phyloP scores from a whole-genome alignment of 345 rosid species.

The Salix udensis region DNA sequence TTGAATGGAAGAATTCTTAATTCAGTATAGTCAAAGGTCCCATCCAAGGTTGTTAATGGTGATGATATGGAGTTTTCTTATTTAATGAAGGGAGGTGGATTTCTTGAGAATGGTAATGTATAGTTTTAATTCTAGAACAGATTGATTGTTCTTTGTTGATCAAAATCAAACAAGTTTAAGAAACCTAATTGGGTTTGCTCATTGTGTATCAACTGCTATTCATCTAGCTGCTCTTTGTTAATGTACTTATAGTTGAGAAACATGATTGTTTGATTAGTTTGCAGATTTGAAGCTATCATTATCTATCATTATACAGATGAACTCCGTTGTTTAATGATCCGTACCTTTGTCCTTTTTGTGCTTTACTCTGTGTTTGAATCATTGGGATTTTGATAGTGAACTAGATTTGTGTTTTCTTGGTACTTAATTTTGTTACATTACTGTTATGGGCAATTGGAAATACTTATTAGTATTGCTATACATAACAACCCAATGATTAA shows the following conservation, averaged over 20 bases:
- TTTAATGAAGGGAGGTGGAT: neutral
- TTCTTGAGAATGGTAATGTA: neutral
- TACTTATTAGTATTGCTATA: too few relatives aligned
- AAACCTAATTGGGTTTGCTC: neutral
- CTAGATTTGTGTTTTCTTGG: neutral
- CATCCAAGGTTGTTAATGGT: neutral
- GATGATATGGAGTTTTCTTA: neutral
- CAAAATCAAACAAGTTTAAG: neutral
- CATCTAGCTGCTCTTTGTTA: neutral
- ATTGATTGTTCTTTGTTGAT: neutral
- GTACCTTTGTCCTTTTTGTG: neutral
- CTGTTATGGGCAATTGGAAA: neutral
- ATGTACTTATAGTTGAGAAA: neutral
- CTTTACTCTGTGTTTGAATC: neutral
- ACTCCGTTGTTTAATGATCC: neutral
- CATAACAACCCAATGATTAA: too few relatives aligned
- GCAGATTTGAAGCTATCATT: conserved; percentile 4
- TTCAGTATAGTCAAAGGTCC: neutral
- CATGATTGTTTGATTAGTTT: neutral
- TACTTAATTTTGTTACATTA: conserved; percentile 7
- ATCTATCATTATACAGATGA: neutral
- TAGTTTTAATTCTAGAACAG: neutral
- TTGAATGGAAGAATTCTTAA: neutral
- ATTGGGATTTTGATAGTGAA: neutral
- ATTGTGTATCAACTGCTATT: neutral